Conservation (phyloP, 371 early-diverging fungal genomes). For the Mucor mucedo region DNA sequence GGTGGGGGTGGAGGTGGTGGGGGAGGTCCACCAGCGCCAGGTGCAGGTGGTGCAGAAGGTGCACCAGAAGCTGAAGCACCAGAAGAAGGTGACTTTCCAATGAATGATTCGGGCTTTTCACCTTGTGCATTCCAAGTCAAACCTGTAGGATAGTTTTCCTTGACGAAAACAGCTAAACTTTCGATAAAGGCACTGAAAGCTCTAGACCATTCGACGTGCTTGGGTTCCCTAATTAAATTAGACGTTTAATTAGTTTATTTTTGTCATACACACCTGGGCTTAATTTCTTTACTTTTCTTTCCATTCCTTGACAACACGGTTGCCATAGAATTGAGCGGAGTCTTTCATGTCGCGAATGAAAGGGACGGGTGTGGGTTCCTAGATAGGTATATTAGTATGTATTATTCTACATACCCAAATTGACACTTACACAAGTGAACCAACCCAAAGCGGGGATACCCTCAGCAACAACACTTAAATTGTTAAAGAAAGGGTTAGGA, state of each 20-base stretch:
- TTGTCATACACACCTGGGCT: too few species aligned
- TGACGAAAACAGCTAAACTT: conserved; percentile 84
- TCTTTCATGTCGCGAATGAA: conserved; percentile 91
- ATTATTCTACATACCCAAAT: not conserved
- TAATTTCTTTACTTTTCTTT: conserved; percentile 78
- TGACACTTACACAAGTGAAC: conserved; percentile 79
- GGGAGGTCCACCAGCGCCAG: conserved; percentile 61
- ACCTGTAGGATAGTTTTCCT: conserved; percentile 89
- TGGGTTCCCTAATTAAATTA: conserved; percentile 62
- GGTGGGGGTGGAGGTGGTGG: conserved; percentile 73
- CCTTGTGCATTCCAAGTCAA: conserved; percentile 90
- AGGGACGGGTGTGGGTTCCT: conserved; percentile 90
- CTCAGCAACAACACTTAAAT: conserved; percentile 86
- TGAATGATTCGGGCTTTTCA: conserved; percentile 59
- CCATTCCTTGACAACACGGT: conserved; percentile 88
- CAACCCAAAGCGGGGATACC: conserved; percentile 92
- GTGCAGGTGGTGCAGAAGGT: conserved; percentile 48
- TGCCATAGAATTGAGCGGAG: conserved; percentile 89
- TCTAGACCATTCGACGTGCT: conserved; percentile 87
- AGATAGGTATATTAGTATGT: not conserved
- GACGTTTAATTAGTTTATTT: not conserved
- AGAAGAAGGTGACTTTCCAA: conserved; percentile 35
- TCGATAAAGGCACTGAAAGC: conserved; percentile 70
- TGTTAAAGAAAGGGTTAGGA: conserved; percentile 74
- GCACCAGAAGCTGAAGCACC: conserved; percentile 42